A percentile compares a stretch with the other conserved stretches of the same genome.
These are phyloP conservation scores for Claviceps citrina DNA, from an alignment of 2,329 filamentous ascomycete species.

Conservation along the genomic window DNA sequence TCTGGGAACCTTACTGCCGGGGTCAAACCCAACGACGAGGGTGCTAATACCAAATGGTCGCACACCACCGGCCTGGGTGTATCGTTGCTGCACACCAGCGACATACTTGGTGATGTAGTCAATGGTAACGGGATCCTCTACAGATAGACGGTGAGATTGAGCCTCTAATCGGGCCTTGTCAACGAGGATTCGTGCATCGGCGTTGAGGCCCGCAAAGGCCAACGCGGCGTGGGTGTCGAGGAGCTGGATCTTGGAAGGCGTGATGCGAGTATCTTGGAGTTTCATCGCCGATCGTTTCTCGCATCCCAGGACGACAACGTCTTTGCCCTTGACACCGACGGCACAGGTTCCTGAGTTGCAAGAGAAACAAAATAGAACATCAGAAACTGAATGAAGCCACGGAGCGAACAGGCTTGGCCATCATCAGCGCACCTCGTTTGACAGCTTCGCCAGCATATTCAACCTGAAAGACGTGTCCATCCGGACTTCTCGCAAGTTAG, in stretches of 20 bases:
- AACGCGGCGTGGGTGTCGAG: constrained; percentile 93
- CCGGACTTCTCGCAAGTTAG: constrained; percentile 57
- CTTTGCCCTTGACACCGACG: constrained; percentile 86
- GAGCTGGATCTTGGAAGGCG: constrained; percentile 93
- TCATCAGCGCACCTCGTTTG: constrained; percentile 62
- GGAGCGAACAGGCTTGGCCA: constrained; percentile 1
- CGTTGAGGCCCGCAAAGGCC: constrained; percentile 92
- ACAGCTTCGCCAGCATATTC: constrained; percentile 98
- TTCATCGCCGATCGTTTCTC: constrained; percentile 99
- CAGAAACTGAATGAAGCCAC: constrained; percentile 7
- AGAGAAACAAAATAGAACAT: background rate
- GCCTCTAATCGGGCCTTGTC: constrained; percentile 97
- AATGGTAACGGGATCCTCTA: constrained; percentile 93
- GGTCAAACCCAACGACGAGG: constrained; percentile 95
- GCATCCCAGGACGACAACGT: constrained; percentile 91
- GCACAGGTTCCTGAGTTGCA: constrained; percentile 67
- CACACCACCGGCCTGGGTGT: constrained; percentile 97
- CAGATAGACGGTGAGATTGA: constrained; percentile 89
- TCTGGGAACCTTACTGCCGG: constrained; percentile 72
- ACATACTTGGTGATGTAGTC: constrained; percentile 99
- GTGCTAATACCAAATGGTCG: constrained; percentile 98
- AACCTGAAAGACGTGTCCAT: constrained; percentile 98
- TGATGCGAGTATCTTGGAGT: constrained; percentile 97
- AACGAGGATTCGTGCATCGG: constrained; percentile 91
- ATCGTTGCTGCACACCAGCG: constrained; percentile 92